phyloP scores from a whole-genome alignment of 257 asterid genomes.

The Solanum appendiculatum region DNA sequence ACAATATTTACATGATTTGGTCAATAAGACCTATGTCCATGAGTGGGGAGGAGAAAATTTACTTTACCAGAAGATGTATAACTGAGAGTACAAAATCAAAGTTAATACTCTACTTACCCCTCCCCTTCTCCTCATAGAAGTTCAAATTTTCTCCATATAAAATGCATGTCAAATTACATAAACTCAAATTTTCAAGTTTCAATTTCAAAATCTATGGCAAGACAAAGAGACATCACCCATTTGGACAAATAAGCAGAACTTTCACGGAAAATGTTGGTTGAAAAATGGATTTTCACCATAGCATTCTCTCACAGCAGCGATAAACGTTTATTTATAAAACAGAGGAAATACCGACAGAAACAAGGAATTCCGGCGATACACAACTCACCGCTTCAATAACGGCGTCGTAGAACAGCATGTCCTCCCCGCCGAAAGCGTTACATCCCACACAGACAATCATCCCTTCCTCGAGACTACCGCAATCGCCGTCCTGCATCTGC shows the following conservation, averaged over 20 bases:
- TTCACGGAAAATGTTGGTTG: background rate
- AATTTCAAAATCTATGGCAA: background rate
- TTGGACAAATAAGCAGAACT: background rate
- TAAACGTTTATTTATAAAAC: no score
- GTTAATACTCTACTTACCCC: background rate
- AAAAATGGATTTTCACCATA: background rate
- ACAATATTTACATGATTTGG: background rate
- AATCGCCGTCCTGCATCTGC: constrained; percentile 31
- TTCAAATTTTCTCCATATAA: background rate
- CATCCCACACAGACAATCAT: constrained; percentile 36
- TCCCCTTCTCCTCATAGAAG: background rate
- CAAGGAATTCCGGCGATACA: background rate
- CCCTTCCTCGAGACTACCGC: constrained; percentile 16
- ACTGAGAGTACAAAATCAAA: background rate
- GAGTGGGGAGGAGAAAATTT: background rate
- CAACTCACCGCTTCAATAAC: constrained; percentile 35
- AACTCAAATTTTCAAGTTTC: background rate
- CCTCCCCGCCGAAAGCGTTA: constrained; percentile 12
- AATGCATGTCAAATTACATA: background rate
- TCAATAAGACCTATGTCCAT: background rate
- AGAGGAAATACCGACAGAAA: background rate
- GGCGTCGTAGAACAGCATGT: constrained; percentile 46
- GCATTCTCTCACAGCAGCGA: background rate
- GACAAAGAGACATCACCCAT: background rate
- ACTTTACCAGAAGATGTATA: background rate